phyloP scores from a whole-genome alignment of 805 yeast genomes.

The Yarrowia yakushimensis region DNA sequence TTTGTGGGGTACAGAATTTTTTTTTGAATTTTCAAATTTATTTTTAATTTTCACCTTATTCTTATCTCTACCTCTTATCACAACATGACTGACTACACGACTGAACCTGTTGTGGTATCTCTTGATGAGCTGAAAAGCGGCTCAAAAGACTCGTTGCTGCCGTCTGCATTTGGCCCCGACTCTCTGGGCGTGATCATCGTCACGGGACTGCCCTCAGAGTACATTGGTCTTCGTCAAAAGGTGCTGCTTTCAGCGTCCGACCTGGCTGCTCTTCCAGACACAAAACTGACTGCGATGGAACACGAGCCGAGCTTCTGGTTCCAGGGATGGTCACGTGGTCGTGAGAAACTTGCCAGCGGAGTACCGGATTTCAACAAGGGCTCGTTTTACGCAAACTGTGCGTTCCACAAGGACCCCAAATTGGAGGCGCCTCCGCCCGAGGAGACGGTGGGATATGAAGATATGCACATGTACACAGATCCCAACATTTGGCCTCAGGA shows the following conservation, averaged over 20 bases:
- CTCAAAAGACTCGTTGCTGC: slow-evolving; percentile 37
- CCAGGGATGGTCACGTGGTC: slow-evolving; percentile 61
- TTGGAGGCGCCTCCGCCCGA: slow-evolving; percentile 46
- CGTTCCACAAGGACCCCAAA: slow-evolving; percentile 45
- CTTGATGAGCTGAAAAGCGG: slow-evolving; percentile 35
- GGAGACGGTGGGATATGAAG: slow-evolving; percentile 35
- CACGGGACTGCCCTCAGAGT: slow-evolving; percentile 42
- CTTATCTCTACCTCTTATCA: no score
- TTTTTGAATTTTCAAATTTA: no score
- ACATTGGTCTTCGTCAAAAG: slow-evolving; percentile 40
- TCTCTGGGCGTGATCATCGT: slow-evolving; percentile 55
- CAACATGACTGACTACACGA: slow-evolving; percentile 6
- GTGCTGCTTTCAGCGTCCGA: slow-evolving; percentile 46
- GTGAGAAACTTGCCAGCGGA: slow-evolving; percentile 47
- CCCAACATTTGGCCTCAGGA: slow-evolving; percentile 53
- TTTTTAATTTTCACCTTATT: no score
- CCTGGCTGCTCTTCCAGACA: slow-evolving; percentile 43
- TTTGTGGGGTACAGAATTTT: no score
- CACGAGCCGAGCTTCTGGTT: slow-evolving; percentile 50
- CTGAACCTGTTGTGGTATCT: slow-evolving; percentile 28
- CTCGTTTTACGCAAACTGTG: slow-evolving; percentile 56
- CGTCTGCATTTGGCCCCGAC: slow-evolving; percentile 52
- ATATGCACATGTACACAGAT: slow-evolving; percentile 46
- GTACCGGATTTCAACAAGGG: slow-evolving; percentile 52
- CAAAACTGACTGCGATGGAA: slow-evolving; percentile 43